These are phyloP conservation scores for Phytophthora podocarpi DNA, from an alignment of 352 stramenopile species.

Conservation along the genomic window DNA sequence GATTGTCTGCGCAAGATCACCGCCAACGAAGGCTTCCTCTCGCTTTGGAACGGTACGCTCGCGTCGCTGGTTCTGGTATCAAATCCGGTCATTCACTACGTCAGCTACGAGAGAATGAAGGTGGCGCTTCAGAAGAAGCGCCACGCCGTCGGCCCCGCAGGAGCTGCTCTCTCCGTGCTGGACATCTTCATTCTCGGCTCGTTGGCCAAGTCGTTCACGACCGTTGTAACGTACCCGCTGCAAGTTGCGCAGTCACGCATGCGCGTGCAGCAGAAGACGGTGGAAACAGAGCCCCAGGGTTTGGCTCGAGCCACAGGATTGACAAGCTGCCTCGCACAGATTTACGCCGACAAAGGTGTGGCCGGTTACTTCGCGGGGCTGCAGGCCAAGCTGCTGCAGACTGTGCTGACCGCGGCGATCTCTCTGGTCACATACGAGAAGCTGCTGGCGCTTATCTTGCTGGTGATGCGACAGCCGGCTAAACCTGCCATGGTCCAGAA, in stretches of 20 bases:
- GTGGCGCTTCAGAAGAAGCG: constrained; percentile 56
- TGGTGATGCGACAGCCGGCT: constrained; percentile 51
- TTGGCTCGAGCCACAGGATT: constrained; percentile 18
- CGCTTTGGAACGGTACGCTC: constrained; percentile 92
- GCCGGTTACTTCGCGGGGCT: constrained; percentile 90
- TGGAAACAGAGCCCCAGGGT: neutral
- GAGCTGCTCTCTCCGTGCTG: constrained; percentile 53
- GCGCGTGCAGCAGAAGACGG: constrained; percentile 62
- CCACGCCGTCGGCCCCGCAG: constrained; percentile 16
- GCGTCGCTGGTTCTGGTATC: constrained; percentile 93
- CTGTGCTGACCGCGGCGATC: constrained; percentile 92
- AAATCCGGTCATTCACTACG: constrained; percentile 96
- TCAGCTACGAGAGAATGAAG: constrained; percentile 95
- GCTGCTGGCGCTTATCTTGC: constrained; percentile 67
- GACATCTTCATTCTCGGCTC: constrained; percentile 94
- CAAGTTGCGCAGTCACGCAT: constrained; percentile 94
- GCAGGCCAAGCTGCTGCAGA: constrained; percentile 94
- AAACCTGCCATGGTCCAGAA: constrained; percentile 44
- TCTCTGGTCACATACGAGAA: constrained; percentile 95
- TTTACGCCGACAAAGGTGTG: constrained; percentile 76
- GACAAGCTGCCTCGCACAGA: constrained; percentile 54
- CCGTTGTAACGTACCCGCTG: constrained; percentile 93
- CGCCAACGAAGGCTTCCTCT: constrained; percentile 73
- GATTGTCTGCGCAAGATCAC: constrained; percentile 66
- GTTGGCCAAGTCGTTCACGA: constrained; percentile 92